A percentile compares a stretch with the other conserved stretches of the same genome.
These are phyloP conservation scores for Leccinum boreale DNA, from an alignment of 768 basidiomycete genomes.

Conservation along the genomic window DNA sequence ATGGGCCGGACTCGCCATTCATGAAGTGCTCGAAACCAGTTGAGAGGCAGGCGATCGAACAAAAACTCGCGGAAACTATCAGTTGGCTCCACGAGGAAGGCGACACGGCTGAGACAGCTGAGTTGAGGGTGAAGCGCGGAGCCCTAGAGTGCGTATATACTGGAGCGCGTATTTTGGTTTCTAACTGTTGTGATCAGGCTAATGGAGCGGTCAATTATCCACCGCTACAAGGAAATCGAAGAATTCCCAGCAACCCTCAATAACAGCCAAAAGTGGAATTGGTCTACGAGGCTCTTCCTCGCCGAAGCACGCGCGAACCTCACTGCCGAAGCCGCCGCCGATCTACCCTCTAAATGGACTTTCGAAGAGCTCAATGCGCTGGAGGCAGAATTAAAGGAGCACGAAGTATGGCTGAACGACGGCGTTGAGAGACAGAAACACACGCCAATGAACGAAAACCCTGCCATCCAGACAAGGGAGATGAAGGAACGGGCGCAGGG, in stretches of 20 bases:
- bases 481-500: conserved; percentile 81
- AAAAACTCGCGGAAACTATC: conserved; percentile 70
- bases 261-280: conserved; percentile 84
- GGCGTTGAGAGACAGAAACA: conserved; percentile 80
- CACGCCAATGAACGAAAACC: conserved; percentile 72
- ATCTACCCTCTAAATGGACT: conserved; percentile 77
- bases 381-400: conserved; percentile 71
- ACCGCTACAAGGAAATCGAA: conserved; percentile 86
- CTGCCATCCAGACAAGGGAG: conserved; percentile 81
- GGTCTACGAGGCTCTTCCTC: conserved; percentile 84
- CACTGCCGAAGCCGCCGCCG: conserved; percentile 58
- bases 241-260: conserved; percentile 82
- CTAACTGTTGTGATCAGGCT: conserved; percentile 40
- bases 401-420: conserved; percentile 80
- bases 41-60: conserved; percentile 67
- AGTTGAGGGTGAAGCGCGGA: conserved; percentile 71
- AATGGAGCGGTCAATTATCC: conserved; percentile 77
- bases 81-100: conserved; percentile 83
- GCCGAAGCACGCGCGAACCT: conserved; percentile 72
- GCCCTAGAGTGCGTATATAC: conserved; percentile 69
- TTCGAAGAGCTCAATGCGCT: conserved; percentile 79
- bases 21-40: conserved; percentile 74
- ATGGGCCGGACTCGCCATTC: conserved; percentile 69
- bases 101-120: conserved; percentile 75
- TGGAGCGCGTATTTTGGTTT: background rate